Evolutionary conservation across 2,329 filamentous ascomycete species (phyloP), one percentile per base, ranked within the genome.

Genomic region (Didymella lethalis): DNA sequence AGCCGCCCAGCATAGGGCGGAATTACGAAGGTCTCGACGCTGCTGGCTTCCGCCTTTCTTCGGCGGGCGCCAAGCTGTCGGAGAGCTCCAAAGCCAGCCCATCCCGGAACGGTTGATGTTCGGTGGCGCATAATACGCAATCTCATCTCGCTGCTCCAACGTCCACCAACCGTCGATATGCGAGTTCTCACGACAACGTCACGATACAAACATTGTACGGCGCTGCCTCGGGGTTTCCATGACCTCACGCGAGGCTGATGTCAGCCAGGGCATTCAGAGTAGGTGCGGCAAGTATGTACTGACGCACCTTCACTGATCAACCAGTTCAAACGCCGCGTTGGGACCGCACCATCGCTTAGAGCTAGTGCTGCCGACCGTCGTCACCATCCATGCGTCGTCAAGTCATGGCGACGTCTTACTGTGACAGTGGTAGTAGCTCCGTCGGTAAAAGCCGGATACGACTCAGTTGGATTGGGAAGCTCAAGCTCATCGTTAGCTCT

Each of bases 231-330:
- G n/a, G 38, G 20, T 12, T 25, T 11, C 18, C 40, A 6, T 32
- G 41, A 14, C 12, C 23, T 36, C 26, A 25, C 29, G 34, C 31
- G 29, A 43, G 40, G 20, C 6, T 48, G 28, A 3, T 48, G 43
- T 40, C 26, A 26, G 26, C 48, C 18, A 41, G 44, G 43, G 38
- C 28, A 32, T 7, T 44, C 32, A 48, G 7, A 70, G 68, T 41
- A 70, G 49, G 63, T 70, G 43, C 65, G 61, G 64, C 68, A 64
- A 71, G 61, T 56, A 47, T 43, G 26, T 48, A 48, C 51, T 52
- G 45, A 50, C n/a, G 43, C 53, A 29, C 29, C 12, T 53, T 47
- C 48, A 50, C 32, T 54, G 51, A 56, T 47, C 62, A 55, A 45
- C 29, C 54, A 25, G 46, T 48, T 46, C 50, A 7, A 56, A 46